phyloP scores from a whole-genome alignment of 2,329 filamentous ascomycete genomes.

The Escovopsis sp. region DNA sequence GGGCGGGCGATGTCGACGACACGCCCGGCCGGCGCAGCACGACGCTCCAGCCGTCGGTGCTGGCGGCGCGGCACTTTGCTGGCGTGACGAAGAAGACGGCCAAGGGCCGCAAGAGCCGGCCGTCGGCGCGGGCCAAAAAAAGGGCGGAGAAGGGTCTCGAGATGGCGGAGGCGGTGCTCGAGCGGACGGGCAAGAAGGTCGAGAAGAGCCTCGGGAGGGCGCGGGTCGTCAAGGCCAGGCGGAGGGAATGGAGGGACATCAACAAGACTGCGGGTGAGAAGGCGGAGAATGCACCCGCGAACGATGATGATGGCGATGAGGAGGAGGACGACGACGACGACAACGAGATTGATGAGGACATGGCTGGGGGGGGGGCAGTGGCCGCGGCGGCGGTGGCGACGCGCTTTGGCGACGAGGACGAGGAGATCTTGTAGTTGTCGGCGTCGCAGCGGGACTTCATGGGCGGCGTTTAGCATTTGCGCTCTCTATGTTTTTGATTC shows the following conservation, averaged over 20 bases:
- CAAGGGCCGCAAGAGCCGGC: constrained; percentile 34
- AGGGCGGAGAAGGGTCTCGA: constrained; percentile 44
- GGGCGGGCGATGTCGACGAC: constrained; percentile 13
- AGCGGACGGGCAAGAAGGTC: constrained; percentile 42
- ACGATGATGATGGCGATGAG: constrained; percentile 11
- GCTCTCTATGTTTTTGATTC: neutral
- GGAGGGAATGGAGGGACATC: constrained; percentile 43
- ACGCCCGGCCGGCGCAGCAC: constrained; percentile 13
- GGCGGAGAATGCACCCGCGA: constrained; percentile 8
- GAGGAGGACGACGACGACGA: constrained; percentile 10
- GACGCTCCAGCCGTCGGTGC: constrained; percentile 44
- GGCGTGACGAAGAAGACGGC: constrained; percentile 57
- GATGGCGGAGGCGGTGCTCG: constrained; percentile 43
- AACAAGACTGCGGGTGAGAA: constrained; percentile 26
- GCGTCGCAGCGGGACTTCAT: no score
- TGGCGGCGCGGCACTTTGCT: constrained; percentile 50
- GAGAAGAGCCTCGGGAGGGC: constrained; percentile 38
- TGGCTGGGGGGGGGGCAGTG: constrained; percentile 14
- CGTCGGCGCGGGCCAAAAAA: constrained; percentile 39
- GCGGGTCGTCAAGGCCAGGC: constrained; percentile 31
- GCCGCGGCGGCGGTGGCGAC: neutral
- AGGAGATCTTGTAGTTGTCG: constrained; percentile 16
- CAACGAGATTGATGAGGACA: constrained; percentile 21
- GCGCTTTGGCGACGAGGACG: constrained; percentile 14
- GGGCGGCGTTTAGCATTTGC: no score